A percentile compares a stretch with the other conserved stretches of the same genome.
Evolutionary conservation across 768 basidiomycete genomes (phyloP).

Genomic region (Leccinum longicurvipes): DNA sequence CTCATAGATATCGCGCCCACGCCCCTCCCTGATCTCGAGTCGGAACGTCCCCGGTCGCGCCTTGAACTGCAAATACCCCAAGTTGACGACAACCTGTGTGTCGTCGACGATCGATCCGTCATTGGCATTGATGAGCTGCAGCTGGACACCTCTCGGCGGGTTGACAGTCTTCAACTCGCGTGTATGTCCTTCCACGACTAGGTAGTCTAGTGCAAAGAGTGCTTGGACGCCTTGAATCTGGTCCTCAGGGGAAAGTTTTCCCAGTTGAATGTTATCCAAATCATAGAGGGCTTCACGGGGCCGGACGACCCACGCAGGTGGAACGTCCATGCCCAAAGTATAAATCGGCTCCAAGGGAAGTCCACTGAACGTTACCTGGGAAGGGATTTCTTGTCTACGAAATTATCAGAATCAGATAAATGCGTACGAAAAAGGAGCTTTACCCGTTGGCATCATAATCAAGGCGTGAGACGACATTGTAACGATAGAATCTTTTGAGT

Average conservation of each 20-base stretch:
- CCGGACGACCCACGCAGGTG: slow-evolving; percentile 88
- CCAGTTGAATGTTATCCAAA: slow-evolving; percentile 91
- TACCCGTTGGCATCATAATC: slow-evolving; percentile 72
- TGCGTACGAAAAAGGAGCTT: not conserved
- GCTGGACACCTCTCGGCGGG: slow-evolving; percentile 87
- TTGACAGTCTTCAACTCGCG: slow-evolving; percentile 61
- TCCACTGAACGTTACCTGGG: slow-evolving; percentile 60
- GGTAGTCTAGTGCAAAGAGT: slow-evolving; percentile 83
- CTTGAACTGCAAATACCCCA: slow-evolving; percentile 96
- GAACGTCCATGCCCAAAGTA: slow-evolving; percentile 91
- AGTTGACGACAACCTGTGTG: slow-evolving; percentile 89
- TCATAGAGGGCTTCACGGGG: slow-evolving; percentile 88
- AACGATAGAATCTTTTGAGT: slow-evolving; percentile 90
- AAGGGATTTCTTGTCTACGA: slow-evolving; percentile 54
- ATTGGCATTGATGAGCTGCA: slow-evolving; percentile 63
- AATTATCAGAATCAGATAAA: not conserved
- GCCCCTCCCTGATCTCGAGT: slow-evolving; percentile 78
- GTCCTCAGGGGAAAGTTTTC: slow-evolving; percentile 56
- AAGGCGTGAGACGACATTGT: slow-evolving; percentile 55
- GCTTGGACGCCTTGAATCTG: slow-evolving; percentile 58
- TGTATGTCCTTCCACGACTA: slow-evolving; percentile 93
- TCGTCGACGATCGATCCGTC: slow-evolving; percentile 58
- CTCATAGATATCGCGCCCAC: slow-evolving; percentile 74
- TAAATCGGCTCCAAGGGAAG: slow-evolving; percentile 87
- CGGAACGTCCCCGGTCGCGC: slow-evolving; percentile 85